Conservation (phyloP, 306 rosid species). For the Acacia crassicarpa region DNA sequence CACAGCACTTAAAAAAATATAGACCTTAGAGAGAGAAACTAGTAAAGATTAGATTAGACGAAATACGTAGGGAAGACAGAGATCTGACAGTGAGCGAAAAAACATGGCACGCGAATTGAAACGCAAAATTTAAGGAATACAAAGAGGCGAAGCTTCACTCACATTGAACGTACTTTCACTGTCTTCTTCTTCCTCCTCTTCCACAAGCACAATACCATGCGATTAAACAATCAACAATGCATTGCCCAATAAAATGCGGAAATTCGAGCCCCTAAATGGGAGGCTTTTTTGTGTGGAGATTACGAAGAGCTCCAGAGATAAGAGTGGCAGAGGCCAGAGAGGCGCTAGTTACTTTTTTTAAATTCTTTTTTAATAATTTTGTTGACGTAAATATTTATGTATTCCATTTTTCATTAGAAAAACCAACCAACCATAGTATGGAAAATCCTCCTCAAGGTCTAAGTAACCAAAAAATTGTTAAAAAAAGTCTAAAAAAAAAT, state of each 20-base stretch:
- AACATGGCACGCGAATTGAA: conserved; percentile 48
- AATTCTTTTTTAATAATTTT: too few species aligned
- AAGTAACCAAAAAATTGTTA: too few species aligned
- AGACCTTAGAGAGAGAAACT: conserved; percentile 42
- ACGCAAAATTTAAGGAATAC: background rate
- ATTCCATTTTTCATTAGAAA: too few species aligned
- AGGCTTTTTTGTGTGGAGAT: background rate
- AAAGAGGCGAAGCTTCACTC: background rate
- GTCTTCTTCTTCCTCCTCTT: background rate
- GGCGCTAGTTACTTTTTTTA: too few species aligned
- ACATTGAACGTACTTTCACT: background rate
- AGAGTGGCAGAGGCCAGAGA: background rate
- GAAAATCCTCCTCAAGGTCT: too few species aligned
- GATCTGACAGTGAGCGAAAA: conserved; percentile 36
- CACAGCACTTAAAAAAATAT: background rate
- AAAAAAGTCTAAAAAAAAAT: too few species aligned
- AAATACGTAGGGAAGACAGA: conserved; percentile 13
- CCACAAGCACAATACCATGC: background rate
- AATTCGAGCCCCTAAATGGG: background rate
- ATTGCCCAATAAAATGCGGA: background rate
- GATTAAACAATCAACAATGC: background rate
- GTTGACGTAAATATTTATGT: too few species aligned
- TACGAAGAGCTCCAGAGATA: background rate
- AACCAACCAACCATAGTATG: too few species aligned
- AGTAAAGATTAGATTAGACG: conserved; percentile 44